Percentiles rank a stretch among this genome's conserved stretches.
These are phyloP conservation scores for Lecanosticta acicola DNA, from an alignment of 2,329 filamentous ascomycete species.

Conservation along the genomic window DNA sequence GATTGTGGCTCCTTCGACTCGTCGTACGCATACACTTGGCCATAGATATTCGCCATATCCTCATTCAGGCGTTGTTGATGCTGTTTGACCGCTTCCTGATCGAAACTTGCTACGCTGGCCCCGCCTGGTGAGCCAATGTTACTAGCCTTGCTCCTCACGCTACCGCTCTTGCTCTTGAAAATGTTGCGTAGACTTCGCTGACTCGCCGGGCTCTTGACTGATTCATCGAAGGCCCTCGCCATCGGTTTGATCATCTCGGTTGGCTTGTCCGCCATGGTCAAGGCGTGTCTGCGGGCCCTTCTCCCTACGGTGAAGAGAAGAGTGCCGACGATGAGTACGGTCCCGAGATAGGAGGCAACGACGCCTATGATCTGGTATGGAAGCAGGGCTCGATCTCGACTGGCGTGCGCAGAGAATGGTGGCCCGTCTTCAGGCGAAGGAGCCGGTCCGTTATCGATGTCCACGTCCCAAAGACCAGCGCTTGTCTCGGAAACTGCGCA, in stretches of 20 bases:
- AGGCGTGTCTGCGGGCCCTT: conserved; percentile 40
- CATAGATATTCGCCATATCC: conserved; percentile 86
- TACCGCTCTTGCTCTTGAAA: conserved; percentile 25
- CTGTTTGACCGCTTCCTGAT: conserved; percentile 64
- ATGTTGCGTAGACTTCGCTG: conserved; percentile 24
- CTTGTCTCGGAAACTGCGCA: conserved; percentile 12
- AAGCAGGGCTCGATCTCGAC: conserved; percentile 59
- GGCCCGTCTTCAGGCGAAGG: conserved; percentile 58
- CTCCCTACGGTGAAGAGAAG: conserved; percentile 46
- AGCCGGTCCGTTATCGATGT: conserved; percentile 52
- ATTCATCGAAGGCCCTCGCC: conserved; percentile 31
- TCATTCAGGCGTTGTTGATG: conserved; percentile 66
- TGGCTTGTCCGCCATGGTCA: conserved; percentile 48
- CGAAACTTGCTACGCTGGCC: conserved; percentile 65
- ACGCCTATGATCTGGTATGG: conserved; percentile 80
- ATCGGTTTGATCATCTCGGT: conserved; percentile 53
- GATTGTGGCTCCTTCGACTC: conserved; percentile 30
- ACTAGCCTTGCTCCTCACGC: conserved; percentile 38
- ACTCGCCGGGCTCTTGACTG: conserved; percentile 29
- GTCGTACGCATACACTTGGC: conserved; percentile 86
- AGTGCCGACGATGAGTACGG: conserved; percentile 66
- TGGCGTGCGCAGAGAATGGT: conserved; percentile 52
- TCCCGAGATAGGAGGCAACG: conserved; percentile 74
- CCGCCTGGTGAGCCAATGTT: conserved; percentile 38
- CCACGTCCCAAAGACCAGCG: conserved; percentile 35